Evolutionary conservation across 2,329 filamentous ascomycete species (phyloP).

Genomic region (Celoporthe dispersa): DNA sequence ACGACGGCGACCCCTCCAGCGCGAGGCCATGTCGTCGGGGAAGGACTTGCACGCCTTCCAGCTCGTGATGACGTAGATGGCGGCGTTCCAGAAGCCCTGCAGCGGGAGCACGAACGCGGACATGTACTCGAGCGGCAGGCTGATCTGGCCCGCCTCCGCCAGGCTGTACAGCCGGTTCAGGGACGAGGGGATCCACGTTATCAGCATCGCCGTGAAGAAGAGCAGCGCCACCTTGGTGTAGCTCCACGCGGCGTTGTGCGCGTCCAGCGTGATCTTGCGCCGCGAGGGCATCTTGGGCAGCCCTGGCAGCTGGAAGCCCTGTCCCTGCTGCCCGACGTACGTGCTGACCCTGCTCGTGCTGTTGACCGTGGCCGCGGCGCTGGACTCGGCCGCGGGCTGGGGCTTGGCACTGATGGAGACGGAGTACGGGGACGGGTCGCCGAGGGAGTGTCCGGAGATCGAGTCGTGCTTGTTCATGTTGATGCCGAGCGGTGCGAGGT

Average conservation of each 20-base stretch:
- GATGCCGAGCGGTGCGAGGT: constrained; percentile 39
- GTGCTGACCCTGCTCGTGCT: constrained; percentile 23
- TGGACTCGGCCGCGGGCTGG: background rate
- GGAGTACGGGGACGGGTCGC: constrained; percentile 45
- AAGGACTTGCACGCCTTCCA: constrained; percentile 64
- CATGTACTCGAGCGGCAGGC: constrained; percentile 67
- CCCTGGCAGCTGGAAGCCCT: constrained; percentile 26
- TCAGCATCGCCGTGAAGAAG: constrained; percentile 72
- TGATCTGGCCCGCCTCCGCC: constrained; percentile 56
- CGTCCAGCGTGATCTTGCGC: constrained; percentile 50
- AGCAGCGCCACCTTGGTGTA: constrained; percentile 73
- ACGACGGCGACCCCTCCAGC: background rate
- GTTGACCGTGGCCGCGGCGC: background rate
- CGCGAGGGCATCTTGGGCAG: constrained; percentile 35
- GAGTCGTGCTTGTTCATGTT: constrained; percentile 26
- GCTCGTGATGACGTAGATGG: constrained; percentile 76
- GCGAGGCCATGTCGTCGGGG: constrained; percentile 40
- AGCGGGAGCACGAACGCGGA: constrained; percentile 77
- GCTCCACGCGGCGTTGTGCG: constrained; percentile 68
- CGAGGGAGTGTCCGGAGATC: background rate
- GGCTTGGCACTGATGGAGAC: constrained; percentile 50
- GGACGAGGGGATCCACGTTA: constrained; percentile 79
- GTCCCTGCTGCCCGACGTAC: background rate
- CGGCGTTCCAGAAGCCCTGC: constrained; percentile 83
- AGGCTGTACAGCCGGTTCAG: constrained; percentile 77